A percentile compares a stretch with the other conserved stretches of the same genome.
These are phyloP conservation scores for Termitomyces sp. DNA, from an alignment of 768 basidiomycete genomes.

Conservation along the genomic window DNA sequence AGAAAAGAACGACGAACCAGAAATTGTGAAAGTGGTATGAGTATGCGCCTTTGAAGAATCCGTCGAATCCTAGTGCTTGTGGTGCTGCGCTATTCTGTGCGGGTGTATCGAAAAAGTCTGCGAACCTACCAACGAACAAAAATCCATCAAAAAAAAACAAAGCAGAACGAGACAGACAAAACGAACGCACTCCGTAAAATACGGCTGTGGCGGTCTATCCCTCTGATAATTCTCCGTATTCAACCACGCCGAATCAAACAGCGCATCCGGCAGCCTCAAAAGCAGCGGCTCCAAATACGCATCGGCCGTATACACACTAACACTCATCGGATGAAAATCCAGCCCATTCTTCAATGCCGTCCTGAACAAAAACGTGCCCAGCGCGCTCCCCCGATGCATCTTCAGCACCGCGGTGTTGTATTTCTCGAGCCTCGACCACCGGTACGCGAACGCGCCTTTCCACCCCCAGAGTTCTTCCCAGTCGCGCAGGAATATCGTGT, in stretches of 20 bases:
- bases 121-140: conserved; percentile 52
- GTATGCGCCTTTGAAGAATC: conserved; percentile 91
- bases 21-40: conserved; percentile 96
- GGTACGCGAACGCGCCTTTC: conserved; percentile 91
- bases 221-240: conserved; percentile 89
- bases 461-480: conserved; percentile 98
- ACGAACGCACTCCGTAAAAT: conserved; percentile 76
- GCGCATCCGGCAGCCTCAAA: conserved; percentile 81
- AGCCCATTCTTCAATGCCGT: conserved; percentile 89
- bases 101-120: conserved; percentile 80
- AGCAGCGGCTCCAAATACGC: conserved; percentile 75
- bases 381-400: conserved; percentile 84
- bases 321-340: conserved; percentile 95
- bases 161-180: conserved; percentile 13
- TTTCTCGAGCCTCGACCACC: conserved; percentile 89
- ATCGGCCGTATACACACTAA: conserved; percentile 82
- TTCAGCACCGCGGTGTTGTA: conserved; percentile 94
- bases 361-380: conserved; percentile 88
- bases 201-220: conserved; percentile 91
- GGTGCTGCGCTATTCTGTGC: conserved; percentile 70
- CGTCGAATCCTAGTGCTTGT: conserved; percentile 81
- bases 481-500: conserved; percentile 88
- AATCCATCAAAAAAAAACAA: no score
- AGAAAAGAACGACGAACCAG: conserved; percentile 48
- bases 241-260: conserved; percentile 94